Evolutionary conservation across 2,329 filamentous ascomycete species (phyloP).

Genomic region (Arthrinium puccinioides): DNA sequence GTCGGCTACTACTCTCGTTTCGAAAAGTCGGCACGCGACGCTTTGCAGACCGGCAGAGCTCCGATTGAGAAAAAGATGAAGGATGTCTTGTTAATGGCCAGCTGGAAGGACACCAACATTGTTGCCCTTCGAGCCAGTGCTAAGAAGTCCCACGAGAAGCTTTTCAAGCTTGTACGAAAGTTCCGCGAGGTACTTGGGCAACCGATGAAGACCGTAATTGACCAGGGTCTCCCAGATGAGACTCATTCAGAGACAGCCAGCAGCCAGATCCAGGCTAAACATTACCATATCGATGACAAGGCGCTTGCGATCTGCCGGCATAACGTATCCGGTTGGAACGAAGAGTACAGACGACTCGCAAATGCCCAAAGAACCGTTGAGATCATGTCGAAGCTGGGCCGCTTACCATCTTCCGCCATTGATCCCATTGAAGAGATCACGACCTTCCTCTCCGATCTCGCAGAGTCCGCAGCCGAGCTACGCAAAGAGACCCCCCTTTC

Average conservation of each 20-base stretch:
- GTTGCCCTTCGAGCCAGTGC: slow-evolving; percentile 83
- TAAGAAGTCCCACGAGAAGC: slow-evolving; percentile 79
- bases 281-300: slow-evolving; percentile 21
- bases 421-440: slow-evolving; percentile 55
- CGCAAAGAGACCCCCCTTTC: slow-evolving; percentile 77
- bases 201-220: slow-evolving; percentile 60
- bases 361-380: slow-evolving; percentile 62
- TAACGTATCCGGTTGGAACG: slow-evolving; percentile 29
- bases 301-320: slow-evolving; percentile 24
- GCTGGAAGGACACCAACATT: slow-evolving; percentile 98
- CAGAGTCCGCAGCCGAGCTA: slow-evolving; percentile 62
- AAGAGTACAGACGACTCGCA: slow-evolving; percentile 57
- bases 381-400: slow-evolving; percentile 64
- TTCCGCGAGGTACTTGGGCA: slow-evolving; percentile 75
- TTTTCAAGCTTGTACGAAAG: slow-evolving; percentile 86
- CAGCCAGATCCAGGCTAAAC: slow-evolving; percentile 10
- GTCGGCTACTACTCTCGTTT: slow-evolving; percentile 69
- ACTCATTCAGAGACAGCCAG: slow-evolving; percentile 9
- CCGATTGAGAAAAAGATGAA: slow-evolving; percentile 87
- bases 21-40: slow-evolving; percentile 55
- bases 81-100: slow-evolving; percentile 85
- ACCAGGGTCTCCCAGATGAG: slow-evolving; percentile 51
- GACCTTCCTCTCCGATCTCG: slow-evolving; percentile 61
- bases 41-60: slow-evolving; percentile 59
- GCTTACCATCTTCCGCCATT: slow-evolving; percentile 41